phyloP scores from a whole-genome alignment of 2,329 filamentous ascomycete genomes.

The Proliferodiscus dingleyae region DNA sequence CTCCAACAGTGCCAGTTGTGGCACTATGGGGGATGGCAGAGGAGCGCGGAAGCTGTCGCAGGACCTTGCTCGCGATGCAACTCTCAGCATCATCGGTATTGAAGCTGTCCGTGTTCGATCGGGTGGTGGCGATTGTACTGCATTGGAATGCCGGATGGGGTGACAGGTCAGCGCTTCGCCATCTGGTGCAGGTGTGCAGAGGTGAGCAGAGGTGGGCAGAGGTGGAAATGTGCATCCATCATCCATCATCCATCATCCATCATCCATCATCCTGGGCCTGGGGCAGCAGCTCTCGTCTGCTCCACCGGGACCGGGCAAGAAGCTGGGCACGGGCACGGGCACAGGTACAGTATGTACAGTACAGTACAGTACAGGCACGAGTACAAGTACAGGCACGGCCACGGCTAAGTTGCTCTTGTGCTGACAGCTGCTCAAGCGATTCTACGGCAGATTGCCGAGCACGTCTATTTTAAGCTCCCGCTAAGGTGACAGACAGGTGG shows the following conservation, averaged over 20 bases:
- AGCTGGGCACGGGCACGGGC: too few relatives aligned
- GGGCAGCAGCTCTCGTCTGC: too few relatives aligned
- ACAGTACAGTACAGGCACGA: background rate
- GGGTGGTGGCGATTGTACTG: background rate
- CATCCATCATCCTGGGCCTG: too few relatives aligned
- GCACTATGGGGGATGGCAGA: too few relatives aligned
- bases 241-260: too few relatives aligned
- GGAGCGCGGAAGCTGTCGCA: too few relatives aligned
- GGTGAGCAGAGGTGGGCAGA: too few relatives aligned
- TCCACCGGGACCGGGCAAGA: too few relatives aligned
- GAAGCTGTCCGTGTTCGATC: background rate
- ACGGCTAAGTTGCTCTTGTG: background rate
- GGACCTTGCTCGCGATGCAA: too few relatives aligned
- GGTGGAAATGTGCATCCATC: too few relatives aligned
- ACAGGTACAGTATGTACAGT: background rate
- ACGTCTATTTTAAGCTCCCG: background rate
- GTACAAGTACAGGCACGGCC: background rate
- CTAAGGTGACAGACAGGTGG: background rate
- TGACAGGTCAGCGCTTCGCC: background rate
- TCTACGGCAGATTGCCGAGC: background rate
- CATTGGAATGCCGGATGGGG: background rate
- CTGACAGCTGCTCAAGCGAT: background rate
- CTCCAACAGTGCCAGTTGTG: too few relatives aligned
- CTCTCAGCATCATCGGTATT: background rate
- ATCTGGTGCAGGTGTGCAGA: too few relatives aligned